These are phyloP conservation scores for Heterobasidion occidentale DNA, from an alignment of 1,284 basidiomycete genomes.

Conservation along the genomic window DNA sequence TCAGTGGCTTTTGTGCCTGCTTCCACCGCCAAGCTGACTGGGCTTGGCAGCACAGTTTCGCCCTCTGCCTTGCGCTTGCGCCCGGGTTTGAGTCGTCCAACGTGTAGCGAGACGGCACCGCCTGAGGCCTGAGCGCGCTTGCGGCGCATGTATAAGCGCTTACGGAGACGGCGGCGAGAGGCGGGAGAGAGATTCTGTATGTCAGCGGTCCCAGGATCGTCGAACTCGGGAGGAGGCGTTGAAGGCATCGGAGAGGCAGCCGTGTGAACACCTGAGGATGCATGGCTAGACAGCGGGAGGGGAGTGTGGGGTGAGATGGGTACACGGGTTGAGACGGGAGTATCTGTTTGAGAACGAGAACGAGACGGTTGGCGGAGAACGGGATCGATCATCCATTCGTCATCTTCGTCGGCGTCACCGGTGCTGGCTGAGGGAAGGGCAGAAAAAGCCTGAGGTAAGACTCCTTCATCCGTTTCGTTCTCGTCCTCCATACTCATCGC, in stretches of 20 bases:
- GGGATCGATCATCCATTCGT: not conserved
- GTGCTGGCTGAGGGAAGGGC: not conserved
- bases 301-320: too few relatives aligned
- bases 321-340: too few relatives aligned
- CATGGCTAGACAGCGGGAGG: too few relatives aligned
- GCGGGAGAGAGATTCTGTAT: slow-evolving; percentile 34
- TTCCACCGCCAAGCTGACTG: not conserved
- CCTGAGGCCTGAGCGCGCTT: slow-evolving; percentile 49
- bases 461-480: slow-evolving; percentile 6
- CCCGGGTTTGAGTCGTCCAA: slow-evolving; percentile 36
- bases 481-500: slow-evolving; percentile 18
- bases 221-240: not conserved
- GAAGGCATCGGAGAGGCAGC: not conserved
- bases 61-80: slow-evolving; percentile 23
- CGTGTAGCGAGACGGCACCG: slow-evolving; percentile 20
- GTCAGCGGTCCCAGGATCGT: not conserved
- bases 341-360: too few relatives aligned
- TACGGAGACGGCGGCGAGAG: slow-evolving; percentile 47
- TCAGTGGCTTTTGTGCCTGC: not conserved
- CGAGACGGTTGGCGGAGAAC: not conserved
- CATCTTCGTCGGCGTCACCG: not conserved
- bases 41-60: not conserved
- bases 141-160: slow-evolving; percentile 65
- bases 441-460: not conserved
- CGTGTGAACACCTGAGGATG: not conserved